Conservation (phyloP, 345 rosid species). For the Euclidium syriacum region DNA sequence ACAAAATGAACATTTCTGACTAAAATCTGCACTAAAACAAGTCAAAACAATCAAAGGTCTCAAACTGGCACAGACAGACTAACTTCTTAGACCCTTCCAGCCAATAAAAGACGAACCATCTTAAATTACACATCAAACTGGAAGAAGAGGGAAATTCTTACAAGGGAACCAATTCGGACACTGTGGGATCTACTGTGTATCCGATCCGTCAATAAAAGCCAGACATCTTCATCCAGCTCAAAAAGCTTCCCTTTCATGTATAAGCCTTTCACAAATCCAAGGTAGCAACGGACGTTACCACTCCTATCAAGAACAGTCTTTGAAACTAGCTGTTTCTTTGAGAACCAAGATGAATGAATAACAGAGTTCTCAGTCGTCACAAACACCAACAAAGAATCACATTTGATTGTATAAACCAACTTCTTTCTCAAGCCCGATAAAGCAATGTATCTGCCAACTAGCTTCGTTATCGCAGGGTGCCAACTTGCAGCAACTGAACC, state of each 20-base stretch:
- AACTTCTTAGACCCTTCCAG: constrained; percentile 10
- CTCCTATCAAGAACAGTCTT: constrained; percentile 32
- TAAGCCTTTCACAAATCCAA: constrained; percentile 63
- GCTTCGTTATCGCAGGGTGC: constrained; percentile 70
- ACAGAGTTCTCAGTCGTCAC: constrained; percentile 47
- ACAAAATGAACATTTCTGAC: constrained; percentile 79
- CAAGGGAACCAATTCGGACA: constrained; percentile 68
- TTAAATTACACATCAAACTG: not conserved
- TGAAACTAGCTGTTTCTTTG: constrained; percentile 26
- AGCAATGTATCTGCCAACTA: constrained; percentile 44
- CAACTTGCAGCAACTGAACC: constrained; percentile 53
- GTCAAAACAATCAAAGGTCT: constrained; percentile 14
- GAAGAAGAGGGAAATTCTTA: constrained; percentile 37
- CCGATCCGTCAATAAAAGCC: constrained; percentile 75
- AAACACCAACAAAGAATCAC: constrained; percentile 53
- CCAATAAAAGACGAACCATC: not conserved
- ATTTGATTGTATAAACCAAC: constrained; percentile 45
- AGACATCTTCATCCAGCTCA: constrained; percentile 78
- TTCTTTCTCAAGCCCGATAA: constrained; percentile 63
- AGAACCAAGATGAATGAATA: constrained; percentile 38
- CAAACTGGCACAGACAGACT: constrained; percentile 3
- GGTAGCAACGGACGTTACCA: constrained; percentile 53
- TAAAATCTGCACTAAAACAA: constrained; percentile 43
- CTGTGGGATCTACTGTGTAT: constrained; percentile 50
- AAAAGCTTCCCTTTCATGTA: constrained; percentile 73